Conservation (phyloP, 345 rosid genomes). For the Salix arbutifolia region DNA sequence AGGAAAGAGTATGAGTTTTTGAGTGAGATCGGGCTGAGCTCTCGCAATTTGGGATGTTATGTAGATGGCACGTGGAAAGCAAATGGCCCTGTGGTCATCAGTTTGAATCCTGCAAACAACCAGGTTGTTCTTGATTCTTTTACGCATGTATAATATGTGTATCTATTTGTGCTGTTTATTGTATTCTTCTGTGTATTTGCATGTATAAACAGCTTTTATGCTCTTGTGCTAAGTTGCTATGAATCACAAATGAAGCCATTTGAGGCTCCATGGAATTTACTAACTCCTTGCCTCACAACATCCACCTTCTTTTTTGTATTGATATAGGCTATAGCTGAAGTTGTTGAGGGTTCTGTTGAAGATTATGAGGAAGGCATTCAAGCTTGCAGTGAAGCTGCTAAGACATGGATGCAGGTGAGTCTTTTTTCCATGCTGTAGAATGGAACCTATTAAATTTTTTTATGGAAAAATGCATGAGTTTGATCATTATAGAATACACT, state of each 20-base stretch:
- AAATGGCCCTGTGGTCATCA: conserved; percentile 56
- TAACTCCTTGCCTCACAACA: background rate
- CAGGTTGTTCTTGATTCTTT: conserved; percentile 44
- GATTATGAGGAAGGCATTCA: conserved; percentile 79
- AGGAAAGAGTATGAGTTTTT: conserved; percentile 64
- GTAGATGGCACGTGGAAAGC: conserved; percentile 80
- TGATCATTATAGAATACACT: background rate
- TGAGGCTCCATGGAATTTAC: background rate
- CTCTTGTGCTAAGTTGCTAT: background rate
- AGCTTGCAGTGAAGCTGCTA: conserved; percentile 83
- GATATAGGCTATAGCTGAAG: conserved; percentile 52
- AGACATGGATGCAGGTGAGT: conserved; percentile 80
- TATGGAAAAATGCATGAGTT: background rate
- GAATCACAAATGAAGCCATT: background rate
- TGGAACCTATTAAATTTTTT: background rate
- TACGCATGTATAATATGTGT: background rate
- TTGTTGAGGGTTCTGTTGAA: conserved; percentile 67
- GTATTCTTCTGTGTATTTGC: background rate
- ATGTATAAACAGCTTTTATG: background rate
- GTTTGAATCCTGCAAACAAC: conserved; percentile 75
- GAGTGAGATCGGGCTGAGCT: conserved; percentile 67
- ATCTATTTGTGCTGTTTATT: background rate
- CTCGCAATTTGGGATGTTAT: conserved; percentile 62
- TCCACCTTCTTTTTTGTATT: background rate
- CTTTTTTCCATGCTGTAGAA: background rate